These are phyloP conservation scores for Bodo saltans DNA, from an alignment of 78 protist genomes.

Conservation along the genomic window DNA sequence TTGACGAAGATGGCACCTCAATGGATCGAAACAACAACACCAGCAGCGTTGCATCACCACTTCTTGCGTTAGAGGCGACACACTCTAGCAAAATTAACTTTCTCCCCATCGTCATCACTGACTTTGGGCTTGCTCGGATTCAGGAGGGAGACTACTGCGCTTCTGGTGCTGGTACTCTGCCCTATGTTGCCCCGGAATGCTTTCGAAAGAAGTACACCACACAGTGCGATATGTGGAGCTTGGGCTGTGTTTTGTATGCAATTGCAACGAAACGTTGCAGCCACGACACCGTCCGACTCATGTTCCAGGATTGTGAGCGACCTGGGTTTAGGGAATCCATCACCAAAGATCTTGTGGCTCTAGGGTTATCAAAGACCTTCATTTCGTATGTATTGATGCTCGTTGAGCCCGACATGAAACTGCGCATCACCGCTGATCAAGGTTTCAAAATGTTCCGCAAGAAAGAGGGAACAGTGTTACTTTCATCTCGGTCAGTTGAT, in stretches of 20 bases:
- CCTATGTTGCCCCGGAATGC: not conserved
- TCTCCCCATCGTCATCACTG: not conserved
- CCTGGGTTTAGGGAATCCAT: no score
- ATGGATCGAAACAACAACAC: not conserved
- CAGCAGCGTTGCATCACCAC: no score
- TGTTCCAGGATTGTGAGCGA: not conserved
- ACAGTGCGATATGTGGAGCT: not conserved
- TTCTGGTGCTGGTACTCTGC: not conserved
- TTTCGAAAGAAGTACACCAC: not conserved
- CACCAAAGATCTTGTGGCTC: no score
- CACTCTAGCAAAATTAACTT: not conserved
- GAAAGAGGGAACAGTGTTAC: no score
- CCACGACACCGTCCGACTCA: not conserved
- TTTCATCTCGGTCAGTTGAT: no score
- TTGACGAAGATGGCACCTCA: not conserved
- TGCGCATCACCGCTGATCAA: no score
- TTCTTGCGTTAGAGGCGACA: no score
- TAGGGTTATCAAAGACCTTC: no score
- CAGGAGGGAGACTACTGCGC: not conserved
- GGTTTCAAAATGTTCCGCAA: no score
- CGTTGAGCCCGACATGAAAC: no score
- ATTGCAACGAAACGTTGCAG: not conserved
- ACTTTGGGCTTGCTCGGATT: constrained; percentile 2
- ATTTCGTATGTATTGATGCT: no score
- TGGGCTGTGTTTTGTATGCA: constrained; percentile 24